These are phyloP conservation scores for Citropsis articulata DNA, from an alignment of 345 rosid species.

Conservation along the genomic window DNA sequence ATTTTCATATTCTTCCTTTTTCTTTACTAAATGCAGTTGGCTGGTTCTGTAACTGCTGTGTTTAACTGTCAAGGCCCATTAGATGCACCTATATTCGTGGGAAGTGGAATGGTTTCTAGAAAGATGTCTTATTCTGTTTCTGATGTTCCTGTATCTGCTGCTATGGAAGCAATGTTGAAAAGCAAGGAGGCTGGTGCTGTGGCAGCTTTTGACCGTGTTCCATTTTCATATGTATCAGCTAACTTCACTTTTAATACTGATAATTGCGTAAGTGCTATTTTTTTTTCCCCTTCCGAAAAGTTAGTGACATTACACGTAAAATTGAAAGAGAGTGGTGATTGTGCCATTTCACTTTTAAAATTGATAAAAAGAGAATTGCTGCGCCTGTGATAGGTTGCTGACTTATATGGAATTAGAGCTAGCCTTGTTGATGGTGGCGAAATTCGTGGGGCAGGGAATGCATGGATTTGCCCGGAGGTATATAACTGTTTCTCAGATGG, in stretches of 20 bases:
- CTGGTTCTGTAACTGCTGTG: constrained; percentile 95
- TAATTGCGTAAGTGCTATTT: constrained; percentile 68
- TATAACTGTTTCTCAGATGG: constrained; percentile 11
- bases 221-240: constrained; percentile 94
- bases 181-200: constrained; percentile 96
- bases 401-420: constrained; percentile 96
- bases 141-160: constrained; percentile 67
- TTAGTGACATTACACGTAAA: not conserved
- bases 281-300: constrained; percentile 5
- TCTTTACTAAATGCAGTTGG: constrained; percentile 64
- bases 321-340: not conserved
- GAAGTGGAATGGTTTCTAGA: constrained; percentile 94
- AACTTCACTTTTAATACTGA: constrained; percentile 94
- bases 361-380: not conserved
- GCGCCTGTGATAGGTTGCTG: constrained; percentile 67
- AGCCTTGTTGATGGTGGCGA: constrained; percentile 99
- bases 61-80: constrained; percentile 98
- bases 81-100: constrained; percentile 94
- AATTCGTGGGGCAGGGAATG: constrained; percentile 98
- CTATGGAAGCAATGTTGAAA: constrained; percentile 82
- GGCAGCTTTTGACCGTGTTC: constrained; percentile 97
- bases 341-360: not conserved
- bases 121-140: constrained; percentile 65
- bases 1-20: not conserved
- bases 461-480: constrained; percentile 99